phyloP scores from a whole-genome alignment of 345 rosid genomes.

The Linum tenue region DNA sequence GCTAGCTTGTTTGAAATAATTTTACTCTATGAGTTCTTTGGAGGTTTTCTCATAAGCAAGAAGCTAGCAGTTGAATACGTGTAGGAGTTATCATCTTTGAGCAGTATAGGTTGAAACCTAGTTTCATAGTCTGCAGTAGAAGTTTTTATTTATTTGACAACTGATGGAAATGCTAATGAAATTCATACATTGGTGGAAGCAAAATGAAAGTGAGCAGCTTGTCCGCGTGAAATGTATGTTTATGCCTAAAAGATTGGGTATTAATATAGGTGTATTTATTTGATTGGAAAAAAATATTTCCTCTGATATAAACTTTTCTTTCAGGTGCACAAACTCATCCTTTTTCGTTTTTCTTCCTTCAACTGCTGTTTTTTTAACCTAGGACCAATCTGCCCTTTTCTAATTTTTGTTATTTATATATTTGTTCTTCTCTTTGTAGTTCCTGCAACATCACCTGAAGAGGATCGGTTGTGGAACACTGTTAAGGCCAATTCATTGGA shows the following conservation, averaged over 20 bases:
- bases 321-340: not conserved
- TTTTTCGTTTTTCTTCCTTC: not conserved
- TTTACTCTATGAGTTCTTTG: not conserved
- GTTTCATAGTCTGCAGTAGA: not conserved
- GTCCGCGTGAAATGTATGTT: not conserved
- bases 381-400: not conserved
- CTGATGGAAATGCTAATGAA: not conserved
- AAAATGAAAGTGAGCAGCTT: not conserved
- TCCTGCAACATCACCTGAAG: conserved; percentile 61
- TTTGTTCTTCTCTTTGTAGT: conserved; percentile 16
- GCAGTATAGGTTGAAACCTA: not conserved
- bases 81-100: conserved; percentile 1
- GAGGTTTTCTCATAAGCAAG: not conserved
- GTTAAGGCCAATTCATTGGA: conserved; percentile 68
- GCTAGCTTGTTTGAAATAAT: not conserved
- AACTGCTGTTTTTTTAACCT: not conserved
- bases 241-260: no score
- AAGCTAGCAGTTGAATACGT: not conserved
- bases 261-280: not conserved
- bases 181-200: not conserved
- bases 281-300: not conserved
- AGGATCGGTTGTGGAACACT: conserved; percentile 83
- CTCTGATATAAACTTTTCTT: not conserved
- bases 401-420: not conserved
- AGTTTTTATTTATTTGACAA: no score